phyloP scores from a whole-genome alignment of 2,329 filamentous ascomycete genomes.

The Mollisiaceae sp. region DNA sequence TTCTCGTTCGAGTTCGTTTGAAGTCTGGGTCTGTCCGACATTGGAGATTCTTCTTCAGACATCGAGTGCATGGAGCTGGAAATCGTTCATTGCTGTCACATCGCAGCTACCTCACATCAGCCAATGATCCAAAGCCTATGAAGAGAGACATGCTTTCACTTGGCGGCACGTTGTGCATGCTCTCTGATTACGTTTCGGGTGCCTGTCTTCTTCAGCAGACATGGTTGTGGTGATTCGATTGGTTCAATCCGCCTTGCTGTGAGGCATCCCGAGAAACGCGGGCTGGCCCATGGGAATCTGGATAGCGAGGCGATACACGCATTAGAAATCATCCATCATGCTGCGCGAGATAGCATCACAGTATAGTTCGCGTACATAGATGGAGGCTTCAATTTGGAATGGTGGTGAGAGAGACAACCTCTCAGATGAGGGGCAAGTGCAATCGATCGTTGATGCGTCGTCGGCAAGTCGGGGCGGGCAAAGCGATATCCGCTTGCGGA shows the following conservation, averaged over 20 bases:
- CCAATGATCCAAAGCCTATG: neutral
- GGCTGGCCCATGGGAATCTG: too few relatives aligned
- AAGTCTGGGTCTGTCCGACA: slow-evolving; percentile 24
- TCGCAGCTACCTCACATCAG: slow-evolving; percentile 15
- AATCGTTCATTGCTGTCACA: slow-evolving; percentile 24
- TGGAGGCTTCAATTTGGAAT: too few relatives aligned
- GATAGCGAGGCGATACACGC: too few relatives aligned
- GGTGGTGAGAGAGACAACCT: too few relatives aligned
- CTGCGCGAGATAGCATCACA: too few relatives aligned
- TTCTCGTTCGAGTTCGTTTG: slow-evolving; percentile 20
- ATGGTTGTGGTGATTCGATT: neutral
- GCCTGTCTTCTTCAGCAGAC: neutral
- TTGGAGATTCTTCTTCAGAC: slow-evolving; percentile 20
- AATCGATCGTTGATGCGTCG: too few relatives aligned
- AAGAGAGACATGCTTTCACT: slow-evolving; percentile 21
- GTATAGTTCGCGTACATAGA: too few relatives aligned
- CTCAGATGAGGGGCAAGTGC: too few relatives aligned
- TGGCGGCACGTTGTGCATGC: slow-evolving; percentile 27
- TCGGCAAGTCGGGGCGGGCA: too few relatives aligned
- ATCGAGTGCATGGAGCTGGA: slow-evolving; percentile 23
- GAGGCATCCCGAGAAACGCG: too few relatives aligned
- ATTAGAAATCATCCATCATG: too few relatives aligned
- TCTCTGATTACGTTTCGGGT: slow-evolving; percentile 1
- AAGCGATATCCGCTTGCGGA: too few relatives aligned
- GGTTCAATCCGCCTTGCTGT: neutral